Conservation (phyloP, 2,329 filamentous ascomycete species). For the Knoxdaviesia capensis region DNA sequence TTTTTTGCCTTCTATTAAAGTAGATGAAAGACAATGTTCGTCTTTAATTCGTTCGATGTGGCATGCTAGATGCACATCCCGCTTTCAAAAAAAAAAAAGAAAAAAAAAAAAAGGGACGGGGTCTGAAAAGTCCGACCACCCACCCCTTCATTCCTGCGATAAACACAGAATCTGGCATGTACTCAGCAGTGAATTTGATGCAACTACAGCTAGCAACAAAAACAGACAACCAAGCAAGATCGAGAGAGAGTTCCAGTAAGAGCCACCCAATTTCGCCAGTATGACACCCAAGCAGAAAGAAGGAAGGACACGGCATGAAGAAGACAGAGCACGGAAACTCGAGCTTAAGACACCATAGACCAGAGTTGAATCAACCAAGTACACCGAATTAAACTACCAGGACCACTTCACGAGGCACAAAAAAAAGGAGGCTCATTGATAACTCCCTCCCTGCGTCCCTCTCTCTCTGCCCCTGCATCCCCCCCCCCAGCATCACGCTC, state of each 20-base stretch:
- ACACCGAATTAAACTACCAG: no score
- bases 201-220: not conserved
- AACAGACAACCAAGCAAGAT: not conserved
- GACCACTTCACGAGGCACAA: no score
- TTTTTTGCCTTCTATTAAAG: no score
- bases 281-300: not conserved
- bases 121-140: not conserved
- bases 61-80: slow-evolving; percentile 16
- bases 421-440: no score
- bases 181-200: not conserved
- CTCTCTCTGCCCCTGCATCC: no score
- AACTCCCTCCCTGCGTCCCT: no score
- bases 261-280: not conserved
- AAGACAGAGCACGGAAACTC: no score
- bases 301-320: no score
- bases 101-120: not conserved
- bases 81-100: slow-evolving; percentile 3
- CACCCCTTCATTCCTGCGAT: not conserved
- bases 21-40: no score
- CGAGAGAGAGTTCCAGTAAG: not conserved
- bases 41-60: slow-evolving; percentile 17
- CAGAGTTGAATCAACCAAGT: no score
- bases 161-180: not conserved
- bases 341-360: no score
- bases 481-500: no score